Conservation (phyloP, 371 early-diverging fungal species). For the Capillidium heterosporum region DNA sequence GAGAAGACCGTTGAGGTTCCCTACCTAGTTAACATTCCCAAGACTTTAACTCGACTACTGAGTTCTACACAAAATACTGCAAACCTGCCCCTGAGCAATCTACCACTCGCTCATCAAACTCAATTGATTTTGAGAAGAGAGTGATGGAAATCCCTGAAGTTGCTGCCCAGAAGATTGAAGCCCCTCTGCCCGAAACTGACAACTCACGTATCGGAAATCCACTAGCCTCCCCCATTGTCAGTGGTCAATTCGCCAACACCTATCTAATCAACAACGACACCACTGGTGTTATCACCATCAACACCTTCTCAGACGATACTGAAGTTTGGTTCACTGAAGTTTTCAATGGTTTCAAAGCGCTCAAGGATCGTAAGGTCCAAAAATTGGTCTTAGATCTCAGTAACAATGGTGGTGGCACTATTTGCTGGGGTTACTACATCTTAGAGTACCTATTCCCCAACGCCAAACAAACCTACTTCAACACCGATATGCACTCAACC, state of each 20-base stretch:
- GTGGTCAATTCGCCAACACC: background rate
- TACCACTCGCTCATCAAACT: too few species aligned
- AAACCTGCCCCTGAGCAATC: too few species aligned
- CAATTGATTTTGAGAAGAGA: too few species aligned
- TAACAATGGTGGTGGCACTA: slow-evolving; percentile 15
- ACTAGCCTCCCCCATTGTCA: background rate
- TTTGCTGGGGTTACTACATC: slow-evolving; percentile 17
- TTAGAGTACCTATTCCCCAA: slow-evolving; percentile 14
- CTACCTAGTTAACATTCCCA: background rate
- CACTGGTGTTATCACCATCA: background rate
- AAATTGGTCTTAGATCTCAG: slow-evolving; percentile 13
- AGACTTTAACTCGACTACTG: too few species aligned
- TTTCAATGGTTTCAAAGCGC: slow-evolving; percentile 11
- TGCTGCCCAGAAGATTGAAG: background rate
- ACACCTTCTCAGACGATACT: background rate
- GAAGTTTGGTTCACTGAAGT: background rate
- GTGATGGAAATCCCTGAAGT: background rate
- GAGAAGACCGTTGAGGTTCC: background rate
- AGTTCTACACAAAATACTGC: too few species aligned
- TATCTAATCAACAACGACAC: too few species aligned
- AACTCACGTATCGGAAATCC: too few species aligned
- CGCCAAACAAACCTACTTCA: background rate
- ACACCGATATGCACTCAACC: background rate
- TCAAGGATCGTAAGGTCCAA: slow-evolving; percentile 10
- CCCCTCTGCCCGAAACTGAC: background rate